Percentiles rank a stretch among this genome's conserved stretches.
Conservation (phyloP, 176 grass and related monocot genomes). For the Zoysia japonica region DNA sequence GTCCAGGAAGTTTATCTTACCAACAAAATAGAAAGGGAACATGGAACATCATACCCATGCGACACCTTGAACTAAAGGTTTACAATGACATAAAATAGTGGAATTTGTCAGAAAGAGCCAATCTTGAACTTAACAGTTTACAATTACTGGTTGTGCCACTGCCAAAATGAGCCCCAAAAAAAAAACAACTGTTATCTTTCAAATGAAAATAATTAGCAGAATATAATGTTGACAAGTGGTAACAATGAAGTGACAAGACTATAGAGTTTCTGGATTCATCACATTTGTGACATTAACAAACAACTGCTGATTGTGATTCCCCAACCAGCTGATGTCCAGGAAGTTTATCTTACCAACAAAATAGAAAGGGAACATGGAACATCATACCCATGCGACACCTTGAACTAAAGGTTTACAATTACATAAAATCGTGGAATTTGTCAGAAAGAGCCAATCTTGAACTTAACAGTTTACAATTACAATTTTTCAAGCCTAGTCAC, state of each 20-base stretch:
- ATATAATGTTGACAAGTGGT: not conserved
- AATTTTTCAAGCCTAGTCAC: conserved; percentile 45
- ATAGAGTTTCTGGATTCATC: conserved; percentile 1
- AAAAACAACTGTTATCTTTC: not conserved
- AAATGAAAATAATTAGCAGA: not conserved
- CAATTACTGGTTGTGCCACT: conserved; percentile 25
- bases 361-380: not conserved
- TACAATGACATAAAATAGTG: not conserved
- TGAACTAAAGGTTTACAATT: not conserved
- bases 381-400: not conserved
- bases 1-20: conserved; percentile 4
- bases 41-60: not conserved
- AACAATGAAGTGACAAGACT: not conserved
- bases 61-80: not conserved
- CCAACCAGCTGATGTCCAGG: not conserved
- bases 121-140: conserved; percentile 43
- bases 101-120: conserved; percentile 29
- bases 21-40: not conserved
- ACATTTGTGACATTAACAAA: not conserved
- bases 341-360: not conserved
- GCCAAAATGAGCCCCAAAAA: not conserved
- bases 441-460: conserved; percentile 38
- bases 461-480: conserved; percentile 50
- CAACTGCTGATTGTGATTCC: not conserved
- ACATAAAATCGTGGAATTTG: not conserved